Base-by-base conservation (phyloP, 2,329 filamentous ascomycete genomes). In the Phoma herbarum region DNA sequence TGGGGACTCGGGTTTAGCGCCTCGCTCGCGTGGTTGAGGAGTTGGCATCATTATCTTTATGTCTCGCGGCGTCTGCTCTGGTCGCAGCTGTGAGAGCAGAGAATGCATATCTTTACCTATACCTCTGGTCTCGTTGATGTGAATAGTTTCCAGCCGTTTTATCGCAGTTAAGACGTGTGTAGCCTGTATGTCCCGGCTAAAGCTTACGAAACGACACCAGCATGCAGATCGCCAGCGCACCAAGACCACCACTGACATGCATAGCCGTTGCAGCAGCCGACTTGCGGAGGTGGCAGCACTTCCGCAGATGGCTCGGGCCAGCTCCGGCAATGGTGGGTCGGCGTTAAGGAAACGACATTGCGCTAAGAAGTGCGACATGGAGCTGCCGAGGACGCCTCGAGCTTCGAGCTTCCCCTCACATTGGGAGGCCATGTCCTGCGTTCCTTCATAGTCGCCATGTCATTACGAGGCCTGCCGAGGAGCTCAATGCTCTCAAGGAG, bases 371-470 rank as follows among this genome's bases (percentile, higher is more conserved):
- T 58, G 49, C 59, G 48, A 61, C 44, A 45, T 18, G 12, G 33
- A 42, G 29, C 37, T 41, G 45, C 52, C 22, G 41, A 8, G 14
- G 22, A 25, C 23, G 22, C 22, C 23, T 12, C 41, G n/a, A 47
- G 23, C 41, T 28, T 29, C 43, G 29, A 46, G 44, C 57, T 54
- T 61, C 57, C 62, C 62, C 64, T 60, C 66, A 58, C 57, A 23
- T 23, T 37, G 26, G 42, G 47, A 37, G 29, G 44, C 48, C 45
- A 70, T 71, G 69, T 53, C 49, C 57, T 29, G 52, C 61, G 23
- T 35, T 54, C 47, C 23, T 57, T 59, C 26, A 39, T 66, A 62
- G 52, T 59, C 54, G 61, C 63, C 67, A 76, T 76, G 74, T 69
- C 72, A 58, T 45, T 70, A 51, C 63, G 69, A 43, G 41, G 41